Evolutionary conservation across 805 yeast species (phyloP).

Genomic region (Cephaloascus fragrans): DNA sequence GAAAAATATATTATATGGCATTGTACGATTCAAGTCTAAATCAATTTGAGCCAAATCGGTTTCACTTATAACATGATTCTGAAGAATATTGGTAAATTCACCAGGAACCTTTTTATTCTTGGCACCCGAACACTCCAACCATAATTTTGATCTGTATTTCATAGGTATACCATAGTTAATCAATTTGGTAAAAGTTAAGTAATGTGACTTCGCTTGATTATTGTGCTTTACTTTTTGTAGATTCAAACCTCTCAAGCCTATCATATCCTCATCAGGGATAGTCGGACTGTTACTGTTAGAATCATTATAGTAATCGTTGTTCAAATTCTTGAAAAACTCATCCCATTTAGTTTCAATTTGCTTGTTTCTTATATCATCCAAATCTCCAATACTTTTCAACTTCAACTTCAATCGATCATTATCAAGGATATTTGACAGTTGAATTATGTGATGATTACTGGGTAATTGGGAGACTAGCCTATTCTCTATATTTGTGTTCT

Average conservation of each 20-base stretch:
- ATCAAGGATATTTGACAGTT: constrained; percentile 3
- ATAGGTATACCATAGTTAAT: constrained; percentile 39
- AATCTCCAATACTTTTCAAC: constrained; percentile 26
- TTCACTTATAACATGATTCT: constrained; percentile 9
- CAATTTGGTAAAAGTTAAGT: constrained; percentile 20
- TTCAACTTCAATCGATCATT: constrained; percentile 12
- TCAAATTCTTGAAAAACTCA: constrained; percentile 24
- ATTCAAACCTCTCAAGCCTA: constrained; percentile 29
- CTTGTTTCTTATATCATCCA: constrained; percentile 32
- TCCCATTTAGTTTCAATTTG: constrained; percentile 36
- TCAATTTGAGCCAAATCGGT: constrained; percentile 38
- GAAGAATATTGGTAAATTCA: constrained; percentile 25
- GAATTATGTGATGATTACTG: not conserved
- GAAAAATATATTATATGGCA: constrained; percentile 45
- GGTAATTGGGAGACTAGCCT: not conserved
- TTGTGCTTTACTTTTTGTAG: constrained; percentile 11
- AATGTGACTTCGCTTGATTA: constrained; percentile 8
- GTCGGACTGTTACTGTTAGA: constrained; percentile 8
- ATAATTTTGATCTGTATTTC: constrained; percentile 33
- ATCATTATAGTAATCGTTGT: constrained; percentile 11
- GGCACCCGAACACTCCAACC: constrained; percentile 50
- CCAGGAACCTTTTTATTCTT: constrained; percentile 33
- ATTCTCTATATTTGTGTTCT: not conserved
- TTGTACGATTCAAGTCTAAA: constrained; percentile 43
- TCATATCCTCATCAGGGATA: constrained; percentile 18